Percentiles rank a stretch among this genome's conserved stretches.
Conservation (phyloP, 148 eudicot genomes). For the Vaccinium myrtillus region DNA sequence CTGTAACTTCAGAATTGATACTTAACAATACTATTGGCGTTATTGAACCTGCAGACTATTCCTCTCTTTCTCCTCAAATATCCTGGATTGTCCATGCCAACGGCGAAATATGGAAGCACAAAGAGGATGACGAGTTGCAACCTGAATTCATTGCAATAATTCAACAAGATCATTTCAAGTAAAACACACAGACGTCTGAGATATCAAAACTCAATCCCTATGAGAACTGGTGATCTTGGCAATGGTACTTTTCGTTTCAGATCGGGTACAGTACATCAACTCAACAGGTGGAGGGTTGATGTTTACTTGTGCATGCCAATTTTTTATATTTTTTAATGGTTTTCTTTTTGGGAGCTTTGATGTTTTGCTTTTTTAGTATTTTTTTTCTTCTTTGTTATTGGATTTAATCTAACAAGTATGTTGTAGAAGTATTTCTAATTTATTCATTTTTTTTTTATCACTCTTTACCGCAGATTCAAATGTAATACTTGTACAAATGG, state of each 20-base stretch:
- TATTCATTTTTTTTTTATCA: constrained; percentile 11
- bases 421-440: not conserved
- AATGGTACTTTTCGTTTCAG: not conserved
- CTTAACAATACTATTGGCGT: not conserved
- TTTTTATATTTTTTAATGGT: not conserved
- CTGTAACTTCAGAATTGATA: not conserved
- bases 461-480: not conserved
- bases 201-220: not conserved
- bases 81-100: constrained; percentile 58
- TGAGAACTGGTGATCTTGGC: not conserved
- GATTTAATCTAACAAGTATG: not conserved
- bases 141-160: constrained; percentile 51
- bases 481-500: constrained; percentile 12
- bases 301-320: not conserved
- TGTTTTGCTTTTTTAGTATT: no score
- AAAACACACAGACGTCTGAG: not conserved
- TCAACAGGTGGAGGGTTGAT: constrained; percentile 11
- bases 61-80: constrained; percentile 51
- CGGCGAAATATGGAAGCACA: constrained; percentile 65
- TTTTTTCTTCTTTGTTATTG: not conserved
- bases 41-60: constrained; percentile 33
- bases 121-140: constrained; percentile 43
- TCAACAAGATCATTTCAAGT: constrained; percentile 52
- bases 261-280: not conserved
- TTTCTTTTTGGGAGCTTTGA: not conserved